Percentiles rank a stretch among this genome's conserved stretches.
Evolutionary conservation across 2,329 filamentous ascomycete species (phyloP).

Genomic region (Neonectria magnoliae): DNA sequence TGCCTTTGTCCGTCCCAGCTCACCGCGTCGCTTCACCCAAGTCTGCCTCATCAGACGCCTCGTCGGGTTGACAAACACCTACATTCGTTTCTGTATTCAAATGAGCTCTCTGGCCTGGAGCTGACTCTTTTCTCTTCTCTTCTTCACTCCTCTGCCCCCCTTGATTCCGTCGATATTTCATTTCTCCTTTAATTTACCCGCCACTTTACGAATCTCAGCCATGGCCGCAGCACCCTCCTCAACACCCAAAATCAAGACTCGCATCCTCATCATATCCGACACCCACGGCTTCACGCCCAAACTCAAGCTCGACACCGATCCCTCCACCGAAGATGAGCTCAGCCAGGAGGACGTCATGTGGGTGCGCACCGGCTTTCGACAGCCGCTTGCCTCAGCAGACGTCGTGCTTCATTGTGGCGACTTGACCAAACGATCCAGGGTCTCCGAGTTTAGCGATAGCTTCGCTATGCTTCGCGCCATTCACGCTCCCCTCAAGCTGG

Average conservation of each 20-base stretch:
- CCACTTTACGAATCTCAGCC: slow-evolving; percentile 23
- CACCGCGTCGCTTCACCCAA: background rate
- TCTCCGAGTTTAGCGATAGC: slow-evolving; percentile 53
- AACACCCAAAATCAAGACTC: slow-evolving; percentile 45
- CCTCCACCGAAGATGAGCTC: slow-evolving; percentile 41
- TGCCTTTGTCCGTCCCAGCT: background rate
- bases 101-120: background rate
- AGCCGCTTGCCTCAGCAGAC: slow-evolving; percentile 52
- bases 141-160: background rate
- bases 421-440: slow-evolving; percentile 54
- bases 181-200: background rate
- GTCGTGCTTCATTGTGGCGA: slow-evolving; percentile 65
- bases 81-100: background rate
- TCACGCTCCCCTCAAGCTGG: slow-evolving; percentile 61
- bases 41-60: background rate
- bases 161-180: background rate
- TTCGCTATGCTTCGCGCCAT: slow-evolving; percentile 55
- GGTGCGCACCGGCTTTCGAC: slow-evolving; percentile 43
- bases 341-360: slow-evolving; percentile 20
- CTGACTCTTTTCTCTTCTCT: background rate
- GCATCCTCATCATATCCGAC: slow-evolving; percentile 53
- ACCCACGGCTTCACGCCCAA: slow-evolving; percentile 46
- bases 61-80: background rate
- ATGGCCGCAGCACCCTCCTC: slow-evolving; percentile 55
- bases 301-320: slow-evolving; percentile 20